phyloP scores from a whole-genome alignment of 2,329 filamentous ascomycete genomes.

The Venturia nashicola region DNA sequence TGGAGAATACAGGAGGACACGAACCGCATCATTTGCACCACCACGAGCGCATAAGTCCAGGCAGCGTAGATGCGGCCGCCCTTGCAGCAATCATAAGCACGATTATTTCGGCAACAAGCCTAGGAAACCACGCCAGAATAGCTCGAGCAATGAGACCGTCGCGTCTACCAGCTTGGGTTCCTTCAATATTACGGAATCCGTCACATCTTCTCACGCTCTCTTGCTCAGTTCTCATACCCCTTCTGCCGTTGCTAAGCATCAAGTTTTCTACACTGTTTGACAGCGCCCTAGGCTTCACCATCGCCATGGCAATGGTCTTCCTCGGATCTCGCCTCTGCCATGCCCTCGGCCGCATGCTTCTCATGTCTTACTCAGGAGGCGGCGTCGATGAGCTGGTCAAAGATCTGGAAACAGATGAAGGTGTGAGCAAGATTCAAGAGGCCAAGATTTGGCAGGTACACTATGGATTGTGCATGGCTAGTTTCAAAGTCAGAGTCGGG shows the following conservation, averaged over 20 bases:
- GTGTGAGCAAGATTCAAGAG: slow-evolving; percentile 68
- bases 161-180: slow-evolving; percentile 34
- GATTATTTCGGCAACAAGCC: slow-evolving; percentile 70
- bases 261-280: slow-evolving; percentile 78
- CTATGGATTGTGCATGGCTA: slow-evolving; percentile 93
- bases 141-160: slow-evolving; percentile 81
- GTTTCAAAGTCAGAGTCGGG: slow-evolving; percentile 65
- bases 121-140: slow-evolving; percentile 86
- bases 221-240: slow-evolving; percentile 66
- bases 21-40: slow-evolving; percentile 54
- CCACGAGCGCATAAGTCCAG: slow-evolving; percentile 11
- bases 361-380: slow-evolving; percentile 68
- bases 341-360: slow-evolving; percentile 80
- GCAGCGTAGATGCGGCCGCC: slow-evolving; percentile 61
- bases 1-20: slow-evolving; percentile 61
- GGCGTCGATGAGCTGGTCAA: slow-evolving; percentile 63
- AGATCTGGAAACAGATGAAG: slow-evolving; percentile 72
- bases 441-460: slow-evolving; percentile 98
- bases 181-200: slow-evolving; percentile 82
- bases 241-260: slow-evolving; percentile 71
- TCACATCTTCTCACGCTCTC: slow-evolving; percentile 89
- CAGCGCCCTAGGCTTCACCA: slow-evolving; percentile 64
- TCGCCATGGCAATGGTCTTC: slow-evolving; percentile 78
- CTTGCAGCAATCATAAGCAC: slow-evolving; percentile 74
- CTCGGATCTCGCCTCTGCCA: slow-evolving; percentile 75